Evolutionary conservation across 306 rosid species (phyloP).

Genomic region (Inga leiocalycina): DNA sequence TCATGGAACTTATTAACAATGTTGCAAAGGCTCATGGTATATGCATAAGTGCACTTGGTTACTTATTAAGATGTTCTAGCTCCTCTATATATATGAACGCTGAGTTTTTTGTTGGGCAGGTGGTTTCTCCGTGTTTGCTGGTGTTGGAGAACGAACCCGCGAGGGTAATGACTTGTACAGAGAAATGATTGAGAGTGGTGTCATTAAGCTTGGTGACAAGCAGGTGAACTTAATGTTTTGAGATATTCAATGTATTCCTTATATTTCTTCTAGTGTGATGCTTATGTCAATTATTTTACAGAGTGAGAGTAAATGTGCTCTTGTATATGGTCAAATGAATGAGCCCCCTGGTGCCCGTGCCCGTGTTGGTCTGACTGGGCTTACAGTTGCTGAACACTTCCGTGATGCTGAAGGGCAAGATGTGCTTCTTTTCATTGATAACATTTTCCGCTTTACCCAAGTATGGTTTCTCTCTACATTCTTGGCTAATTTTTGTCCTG

Average conservation of each 20-base stretch:
- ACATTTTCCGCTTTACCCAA: slow-evolving; percentile 98
- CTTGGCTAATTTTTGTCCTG: neutral
- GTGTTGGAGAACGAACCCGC: slow-evolving; percentile 97
- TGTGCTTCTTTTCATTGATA: slow-evolving; percentile 98
- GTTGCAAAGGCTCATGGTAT: slow-evolving; percentile 98
- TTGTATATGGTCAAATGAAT: slow-evolving; percentile 98
- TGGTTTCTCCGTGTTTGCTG: slow-evolving; percentile 99
- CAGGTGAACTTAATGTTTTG: slow-evolving; percentile 55
- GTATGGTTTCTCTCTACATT: slow-evolving; percentile 40
- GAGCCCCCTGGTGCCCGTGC: slow-evolving; percentile 99
- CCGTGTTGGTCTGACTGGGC: slow-evolving; percentile 98
- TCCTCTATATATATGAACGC: neutral
- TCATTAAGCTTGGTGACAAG: slow-evolving; percentile 94
- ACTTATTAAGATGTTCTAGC: neutral
- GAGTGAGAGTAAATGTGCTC: slow-evolving; percentile 98
- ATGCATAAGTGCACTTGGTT: slow-evolving; percentile 13
- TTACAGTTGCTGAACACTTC: slow-evolving; percentile 98
- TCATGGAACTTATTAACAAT: slow-evolving; percentile 99
- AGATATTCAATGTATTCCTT: neutral
- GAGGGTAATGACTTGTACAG: slow-evolving; percentile 99
- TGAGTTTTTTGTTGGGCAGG: slow-evolving; percentile 48
- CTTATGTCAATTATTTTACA: slow-evolving; percentile 32
- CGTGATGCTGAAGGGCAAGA: slow-evolving; percentile 99
- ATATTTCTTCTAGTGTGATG: neutral
- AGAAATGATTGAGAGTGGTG: slow-evolving; percentile 99